Percentiles rank a stretch among this genome's conserved stretches.
Evolutionary conservation across 129 eudicot species (phyloP).

Genomic region (Ambrosia trifida): DNA sequence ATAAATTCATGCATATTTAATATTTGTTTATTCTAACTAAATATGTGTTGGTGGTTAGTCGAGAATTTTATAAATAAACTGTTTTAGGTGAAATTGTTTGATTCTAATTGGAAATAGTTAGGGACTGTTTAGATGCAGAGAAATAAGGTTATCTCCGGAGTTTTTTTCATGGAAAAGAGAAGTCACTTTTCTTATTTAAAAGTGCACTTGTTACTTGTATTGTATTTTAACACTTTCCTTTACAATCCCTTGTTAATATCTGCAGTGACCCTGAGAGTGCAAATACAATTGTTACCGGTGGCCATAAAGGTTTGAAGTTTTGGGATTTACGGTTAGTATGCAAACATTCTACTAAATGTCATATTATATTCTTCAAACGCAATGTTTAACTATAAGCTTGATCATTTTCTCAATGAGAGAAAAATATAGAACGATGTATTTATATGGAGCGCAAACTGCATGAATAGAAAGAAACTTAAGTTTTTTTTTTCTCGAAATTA

Average conservation of each 20-base stretch:
- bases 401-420: background rate
- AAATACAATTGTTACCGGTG: conserved; percentile 67
- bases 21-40: background rate
- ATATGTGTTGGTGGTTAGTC: conserved; percentile 6
- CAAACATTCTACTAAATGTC: background rate
- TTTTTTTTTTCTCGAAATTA: background rate
- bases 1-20: background rate
- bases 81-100: background rate
- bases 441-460: conserved; percentile 4
- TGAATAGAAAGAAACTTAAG: background rate
- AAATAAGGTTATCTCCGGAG: too few species aligned
- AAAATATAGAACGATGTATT: background rate
- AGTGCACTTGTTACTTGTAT: background rate
- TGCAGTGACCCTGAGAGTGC: conserved; percentile 83
- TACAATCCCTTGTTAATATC: conserved; percentile 3
- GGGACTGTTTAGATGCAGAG: background rate
- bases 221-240: background rate
- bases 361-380: background rate
- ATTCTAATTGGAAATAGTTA: background rate
- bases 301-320: conserved; percentile 74
- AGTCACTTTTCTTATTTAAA: background rate
- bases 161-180: background rate
- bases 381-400: background rate
- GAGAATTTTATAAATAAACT: background rate
- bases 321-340: conserved; percentile 89